These are phyloP conservation scores for Porphyra umbilicalis DNA, from an alignment of 31 red algal genomes.

Conservation along the genomic window DNA sequence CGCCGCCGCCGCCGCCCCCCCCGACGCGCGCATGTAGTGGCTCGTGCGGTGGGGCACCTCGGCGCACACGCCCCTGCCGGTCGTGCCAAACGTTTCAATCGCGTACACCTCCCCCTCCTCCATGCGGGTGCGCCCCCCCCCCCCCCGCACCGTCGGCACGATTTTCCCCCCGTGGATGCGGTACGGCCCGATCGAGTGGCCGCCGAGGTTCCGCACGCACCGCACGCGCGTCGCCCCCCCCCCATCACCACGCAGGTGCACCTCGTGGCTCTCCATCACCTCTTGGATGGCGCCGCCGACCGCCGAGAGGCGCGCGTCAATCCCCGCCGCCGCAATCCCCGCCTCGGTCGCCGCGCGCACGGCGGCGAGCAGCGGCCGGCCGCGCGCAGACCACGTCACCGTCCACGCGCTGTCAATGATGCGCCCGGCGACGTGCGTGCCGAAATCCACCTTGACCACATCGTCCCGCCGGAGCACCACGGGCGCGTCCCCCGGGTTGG, in stretches of 20 bases:
- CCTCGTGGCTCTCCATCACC: conserved; percentile 35
- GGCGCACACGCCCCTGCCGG: conserved; percentile 11
- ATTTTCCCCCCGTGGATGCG: conserved; percentile 15
- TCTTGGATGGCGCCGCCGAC: conserved; percentile 23
- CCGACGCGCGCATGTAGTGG: conserved; percentile 21
- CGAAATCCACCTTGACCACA: conserved; percentile 43
- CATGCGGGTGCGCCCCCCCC: not conserved
- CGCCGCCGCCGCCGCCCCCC: not conserved
- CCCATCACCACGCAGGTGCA: conserved; percentile 7
- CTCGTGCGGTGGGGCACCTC: conserved; percentile 2
- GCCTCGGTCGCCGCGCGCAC: not conserved
- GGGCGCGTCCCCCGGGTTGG: conserved; percentile 23
- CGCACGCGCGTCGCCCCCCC: not conserved
- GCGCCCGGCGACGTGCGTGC: conserved; percentile 16
- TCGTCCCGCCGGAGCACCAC: not conserved
- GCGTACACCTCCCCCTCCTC: conserved; percentile 34
- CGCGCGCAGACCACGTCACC: conserved; percentile 1
- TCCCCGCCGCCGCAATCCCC: conserved; percentile 5
- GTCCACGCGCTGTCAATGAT: conserved; percentile 36
- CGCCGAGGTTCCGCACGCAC: conserved; percentile 23
- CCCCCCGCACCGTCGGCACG: conserved; percentile 2
- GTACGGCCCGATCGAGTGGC: conserved; percentile 32
- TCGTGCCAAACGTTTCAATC: conserved; percentile 39
- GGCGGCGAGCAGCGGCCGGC: conserved; percentile 16
- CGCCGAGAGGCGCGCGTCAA: conserved; percentile 21